Base-by-base conservation (phyloP, 768 basidiomycete genomes). In the Heimioporus sp. region DNA sequence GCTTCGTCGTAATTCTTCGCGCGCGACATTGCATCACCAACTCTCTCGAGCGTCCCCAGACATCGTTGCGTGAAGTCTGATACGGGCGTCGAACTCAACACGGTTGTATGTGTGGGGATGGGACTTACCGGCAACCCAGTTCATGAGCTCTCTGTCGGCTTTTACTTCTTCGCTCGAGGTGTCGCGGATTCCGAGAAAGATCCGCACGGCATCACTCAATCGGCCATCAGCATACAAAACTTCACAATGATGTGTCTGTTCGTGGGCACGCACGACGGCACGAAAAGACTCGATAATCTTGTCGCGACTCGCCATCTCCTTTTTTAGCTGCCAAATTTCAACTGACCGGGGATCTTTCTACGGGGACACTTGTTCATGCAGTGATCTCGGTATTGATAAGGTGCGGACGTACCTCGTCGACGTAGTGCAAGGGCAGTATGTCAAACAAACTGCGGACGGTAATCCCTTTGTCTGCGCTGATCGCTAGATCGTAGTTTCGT, bases 51-150 rank as follows among this genome's bases (percentile, higher is more conserved):
- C 0, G 0, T n/a, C 0, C 10, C 12, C 2, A 47, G 8, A 15
- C 51, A 58, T 11, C 30, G 48, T 2, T 32, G 3, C 5, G 21
- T 35, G 15, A 43, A 42, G 10, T 24, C 34, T 35, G 34, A 15
- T 35, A 15, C 24, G 20, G 39, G 11, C 5, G 20, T 40, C 12
- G 19, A 20, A 28, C 7, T 5, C 24, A 28, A 28, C 7, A 40
- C 17, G 8, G 10, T 20, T n/a, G 20, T 40, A 35, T 35, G 35
- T 15, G 1, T 2, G 9, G 45, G 2, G 8, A 15, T 1, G 5
- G 40, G 16, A 51, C 49, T 30, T 16, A 55, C 58, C 36, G 4
- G 40, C 4, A 20, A 54, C 11, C 58, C 57, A 59, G n/a, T 51
- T 34, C 11, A 40, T 16, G 2, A 46, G 11, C 1, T 28, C 10